A percentile compares a stretch with the other conserved stretches of the same genome.
These are phyloP conservation scores for Clarireedia monteithiana DNA, from an alignment of 2,329 filamentous ascomycete species.

Conservation along the genomic window DNA sequence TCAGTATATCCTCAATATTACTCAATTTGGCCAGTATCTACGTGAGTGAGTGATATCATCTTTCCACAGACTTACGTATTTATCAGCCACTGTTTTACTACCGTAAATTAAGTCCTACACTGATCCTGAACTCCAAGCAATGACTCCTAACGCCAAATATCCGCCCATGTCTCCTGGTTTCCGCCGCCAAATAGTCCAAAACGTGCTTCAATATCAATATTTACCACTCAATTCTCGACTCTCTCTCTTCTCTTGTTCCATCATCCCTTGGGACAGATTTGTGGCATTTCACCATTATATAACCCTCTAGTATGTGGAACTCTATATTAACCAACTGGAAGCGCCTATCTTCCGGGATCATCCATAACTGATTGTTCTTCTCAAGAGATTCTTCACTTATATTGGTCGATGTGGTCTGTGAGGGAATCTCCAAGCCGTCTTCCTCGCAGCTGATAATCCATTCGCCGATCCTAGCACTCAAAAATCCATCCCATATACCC, in stretches of 20 bases:
- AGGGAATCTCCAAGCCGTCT: constrained; percentile 17
- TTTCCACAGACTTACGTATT: no score
- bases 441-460: constrained; percentile 25
- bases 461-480: constrained; percentile 20
- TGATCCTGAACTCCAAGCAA: no score
- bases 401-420: background rate
- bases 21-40: no score
- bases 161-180: no score
- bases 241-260: constrained; percentile 20
- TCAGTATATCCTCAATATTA: no score
- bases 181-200: background rate
- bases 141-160: no score
- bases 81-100: no score
- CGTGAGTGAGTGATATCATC: no score
- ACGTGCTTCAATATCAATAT: background rate
- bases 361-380: constrained; percentile 6
- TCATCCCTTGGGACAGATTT: constrained; percentile 15
- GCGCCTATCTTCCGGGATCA: constrained; percentile 22
- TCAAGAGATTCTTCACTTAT: background rate
- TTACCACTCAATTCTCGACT: constrained; percentile 25
- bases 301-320: constrained; percentile 23
- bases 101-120: no score
- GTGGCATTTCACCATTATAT: constrained; percentile 22
- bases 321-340: constrained; percentile 21
- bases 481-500: constrained; percentile 54